Base-by-base conservation (phyloP, 2,329 filamentous ascomycete species). In the Biscogniauxia marginata region DNA sequence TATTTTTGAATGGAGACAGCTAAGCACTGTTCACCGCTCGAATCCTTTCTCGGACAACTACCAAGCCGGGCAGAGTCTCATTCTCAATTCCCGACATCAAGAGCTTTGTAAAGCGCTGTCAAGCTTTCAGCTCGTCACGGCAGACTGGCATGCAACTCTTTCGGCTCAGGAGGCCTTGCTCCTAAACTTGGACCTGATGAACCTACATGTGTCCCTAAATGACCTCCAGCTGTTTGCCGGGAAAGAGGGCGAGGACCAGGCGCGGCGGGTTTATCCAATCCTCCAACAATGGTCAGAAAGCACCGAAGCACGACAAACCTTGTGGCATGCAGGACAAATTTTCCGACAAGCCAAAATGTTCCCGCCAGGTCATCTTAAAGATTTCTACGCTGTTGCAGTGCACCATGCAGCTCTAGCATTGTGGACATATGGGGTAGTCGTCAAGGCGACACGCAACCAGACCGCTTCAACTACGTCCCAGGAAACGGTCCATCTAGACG, bases 241-340 rank as follows among this genome's bases (percentile, higher is more conserved):
- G 4, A 85, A 87, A 46, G 85, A 87, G 60, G 86, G 84, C 21
- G 82, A 86, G 58, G 85, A 87, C 30, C 84, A 88, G 66, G 86
- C 86, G 3, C 78, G 82, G 3, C 73, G 79, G 6, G 78, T 85
- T 13, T 86, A 85, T 59, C 80, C 83, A 0, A 74, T 79, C 0
- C 73, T 89, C 7, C 79, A 83, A 56, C 76, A 83, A 22, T 89
- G 86, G 86, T 78, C 77, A 0, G 75, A 77, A 30, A 84, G 77
- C 43, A 65, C 74, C 1, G 79, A 83, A 20, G 80, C 84, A 7
- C 77, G 85, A 23, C 80, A 82, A 58, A 83, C 86, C 8, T 67
- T 89, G 0, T 90, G 84, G 81, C 85, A 87, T 62, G 87, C 88
- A 1, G 87, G 85, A 0, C 88, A 89, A 68, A 78, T 88, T 1